phyloP scores from a whole-genome alignment of 495 filamentous ascomycete genomes.

The Acidomyces sp. region DNA sequence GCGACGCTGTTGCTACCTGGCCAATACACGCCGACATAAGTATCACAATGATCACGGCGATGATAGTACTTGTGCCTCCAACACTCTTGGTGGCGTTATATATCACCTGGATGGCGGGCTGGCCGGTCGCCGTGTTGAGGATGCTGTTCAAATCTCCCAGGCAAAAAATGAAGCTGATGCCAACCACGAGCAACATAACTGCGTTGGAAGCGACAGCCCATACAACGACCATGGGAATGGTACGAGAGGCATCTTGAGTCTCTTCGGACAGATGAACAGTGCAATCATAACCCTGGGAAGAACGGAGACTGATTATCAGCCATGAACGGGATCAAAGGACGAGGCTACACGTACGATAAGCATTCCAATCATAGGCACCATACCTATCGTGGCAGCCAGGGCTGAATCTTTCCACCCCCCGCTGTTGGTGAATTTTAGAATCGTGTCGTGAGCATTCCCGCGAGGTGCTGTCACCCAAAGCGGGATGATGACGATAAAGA shows the following conservation, averaged over 20 bases:
- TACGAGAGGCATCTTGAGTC: constrained; percentile 6
- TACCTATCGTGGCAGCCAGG: constrained; percentile 6
- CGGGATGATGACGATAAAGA: constrained; percentile 8
- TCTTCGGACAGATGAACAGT: constrained; percentile 14
- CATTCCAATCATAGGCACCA: constrained; percentile 5
- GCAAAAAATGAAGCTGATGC: constrained; percentile 5
- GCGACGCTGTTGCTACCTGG: constrained; percentile 1
- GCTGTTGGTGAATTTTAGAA: constrained; percentile 2
- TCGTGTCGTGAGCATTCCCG: constrained; percentile 2
- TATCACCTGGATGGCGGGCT: constrained; percentile 7
- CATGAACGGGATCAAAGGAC: neutral
- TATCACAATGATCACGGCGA: constrained; percentile 1
- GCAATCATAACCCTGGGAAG: constrained; percentile 7
- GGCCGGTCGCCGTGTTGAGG: neutral
- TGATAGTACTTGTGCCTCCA: constrained; percentile 2
- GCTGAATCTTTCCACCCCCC: constrained; percentile 7
- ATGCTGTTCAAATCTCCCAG: neutral
- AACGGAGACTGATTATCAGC: neutral
- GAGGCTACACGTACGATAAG: constrained; percentile 7
- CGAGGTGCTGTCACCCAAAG: constrained; percentile 13
- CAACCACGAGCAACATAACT: neutral
- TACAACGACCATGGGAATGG: constrained; percentile 7
- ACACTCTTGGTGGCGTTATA: constrained; percentile 4
- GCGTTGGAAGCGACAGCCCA: constrained; percentile 6
- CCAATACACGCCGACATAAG: neutral